A percentile compares a stretch with the other conserved stretches of the same genome.
These are phyloP conservation scores for Dichomitus squalens DNA, from an alignment of 1,284 basidiomycete species.

Conservation along the genomic window DNA sequence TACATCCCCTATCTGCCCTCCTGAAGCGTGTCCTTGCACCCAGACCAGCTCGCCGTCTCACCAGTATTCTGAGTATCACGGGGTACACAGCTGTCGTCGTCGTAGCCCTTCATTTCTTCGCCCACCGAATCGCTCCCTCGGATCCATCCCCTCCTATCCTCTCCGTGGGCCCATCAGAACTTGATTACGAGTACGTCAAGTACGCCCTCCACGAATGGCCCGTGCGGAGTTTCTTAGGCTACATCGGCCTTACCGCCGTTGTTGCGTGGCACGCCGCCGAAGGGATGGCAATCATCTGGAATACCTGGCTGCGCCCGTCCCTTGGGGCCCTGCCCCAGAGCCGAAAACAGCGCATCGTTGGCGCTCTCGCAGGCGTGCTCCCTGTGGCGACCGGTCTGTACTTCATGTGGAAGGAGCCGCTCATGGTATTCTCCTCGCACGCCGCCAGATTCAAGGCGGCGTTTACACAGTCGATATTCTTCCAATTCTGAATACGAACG, in stretches of 20 bases:
- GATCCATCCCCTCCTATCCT: slow-evolving; percentile 48
- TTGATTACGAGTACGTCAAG: slow-evolving; percentile 79
- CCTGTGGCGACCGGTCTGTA: slow-evolving; percentile 59
- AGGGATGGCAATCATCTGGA: slow-evolving; percentile 56
- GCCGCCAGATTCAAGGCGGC: slow-evolving; percentile 46
- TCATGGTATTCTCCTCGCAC: slow-evolving; percentile 55
- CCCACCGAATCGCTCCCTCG: slow-evolving; percentile 58
- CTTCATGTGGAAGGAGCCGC: slow-evolving; percentile 55
- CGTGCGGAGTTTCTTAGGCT: slow-evolving; percentile 57
- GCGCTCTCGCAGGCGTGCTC: slow-evolving; percentile 37
- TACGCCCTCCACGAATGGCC: slow-evolving; percentile 63
- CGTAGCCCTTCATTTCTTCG: slow-evolving; percentile 64
- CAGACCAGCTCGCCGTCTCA: slow-evolving; percentile 41
- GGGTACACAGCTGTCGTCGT: slow-evolving; percentile 58
- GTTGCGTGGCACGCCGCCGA: slow-evolving; percentile 60
- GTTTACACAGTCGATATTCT: slow-evolving; percentile 36
- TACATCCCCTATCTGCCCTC: slow-evolving; percentile 59
- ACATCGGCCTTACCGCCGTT: slow-evolving; percentile 54
- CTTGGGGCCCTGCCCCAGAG: slow-evolving; percentile 28
- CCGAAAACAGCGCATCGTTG: slow-evolving; percentile 35
- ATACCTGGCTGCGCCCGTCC: slow-evolving; percentile 40
- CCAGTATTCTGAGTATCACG: slow-evolving; percentile 52
- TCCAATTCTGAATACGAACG: slow-evolving; percentile 24
- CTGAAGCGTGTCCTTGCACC: slow-evolving; percentile 53
- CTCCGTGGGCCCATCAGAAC: slow-evolving; percentile 63